phyloP scores from a whole-genome alignment of 2,329 filamentous ascomycete genomes.

The Cercospora citrullina region DNA sequence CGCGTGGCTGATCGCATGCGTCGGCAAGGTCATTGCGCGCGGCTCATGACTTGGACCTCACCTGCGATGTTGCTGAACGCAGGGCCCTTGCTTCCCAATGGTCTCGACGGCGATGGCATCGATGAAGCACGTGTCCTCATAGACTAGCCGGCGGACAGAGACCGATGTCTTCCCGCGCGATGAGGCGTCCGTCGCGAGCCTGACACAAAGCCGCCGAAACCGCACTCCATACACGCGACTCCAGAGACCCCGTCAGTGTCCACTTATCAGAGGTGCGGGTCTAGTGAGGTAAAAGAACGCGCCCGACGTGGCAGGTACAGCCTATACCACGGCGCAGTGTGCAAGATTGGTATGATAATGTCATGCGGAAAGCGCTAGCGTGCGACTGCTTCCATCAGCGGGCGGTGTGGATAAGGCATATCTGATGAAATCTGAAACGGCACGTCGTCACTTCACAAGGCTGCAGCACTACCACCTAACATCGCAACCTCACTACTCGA shows the following conservation, averaged over 20 bases:
- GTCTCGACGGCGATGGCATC: not conserved
- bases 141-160: not conserved
- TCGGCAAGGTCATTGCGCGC: not conserved
- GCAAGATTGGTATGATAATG: conserved; percentile 2
- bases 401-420: conserved; percentile 7
- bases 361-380: conserved; percentile 6
- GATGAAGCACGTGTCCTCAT: not conserved
- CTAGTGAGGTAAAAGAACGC: not conserved
- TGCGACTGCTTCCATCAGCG: conserved; percentile 8
- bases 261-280: not conserved
- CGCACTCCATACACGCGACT: not conserved
- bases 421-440: conserved; percentile 12
- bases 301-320: not conserved
- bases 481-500: not conserved
- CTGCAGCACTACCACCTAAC: not conserved
- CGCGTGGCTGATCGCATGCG: conserved; percentile 9
- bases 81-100: not conserved
- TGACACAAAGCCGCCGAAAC: not conserved
- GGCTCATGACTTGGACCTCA: conserved; percentile 5
- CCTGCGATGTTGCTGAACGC: not conserved
- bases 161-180: conserved; percentile 4
- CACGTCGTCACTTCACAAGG: conserved; percentile 7
- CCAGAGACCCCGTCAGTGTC: not conserved
- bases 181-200: not conserved
- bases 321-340: conserved; percentile 10